phyloP scores from a whole-genome alignment of 805 yeast genomes.

The Wilhelminamyces savonicus region DNA sequence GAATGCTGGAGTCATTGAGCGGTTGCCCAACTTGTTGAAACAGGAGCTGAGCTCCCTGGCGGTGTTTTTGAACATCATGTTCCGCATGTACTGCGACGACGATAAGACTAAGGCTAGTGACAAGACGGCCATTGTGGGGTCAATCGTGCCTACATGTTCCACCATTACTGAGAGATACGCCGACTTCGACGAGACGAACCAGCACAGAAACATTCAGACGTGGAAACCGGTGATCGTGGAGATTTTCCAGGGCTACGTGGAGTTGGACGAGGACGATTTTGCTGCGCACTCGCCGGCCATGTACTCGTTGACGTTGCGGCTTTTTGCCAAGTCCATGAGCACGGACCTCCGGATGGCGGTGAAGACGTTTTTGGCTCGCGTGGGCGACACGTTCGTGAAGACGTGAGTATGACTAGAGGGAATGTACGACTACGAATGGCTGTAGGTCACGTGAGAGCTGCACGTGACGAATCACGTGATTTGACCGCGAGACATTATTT shows the following conservation, averaged over 20 bases:
- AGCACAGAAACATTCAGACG: slow-evolving; percentile 69
- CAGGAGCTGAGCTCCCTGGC: slow-evolving; percentile 92
- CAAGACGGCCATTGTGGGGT: slow-evolving; percentile 46
- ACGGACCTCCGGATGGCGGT: slow-evolving; percentile 57
- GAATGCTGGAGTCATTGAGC: slow-evolving; percentile 88
- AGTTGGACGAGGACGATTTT: slow-evolving; percentile 72
- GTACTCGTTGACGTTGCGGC: slow-evolving; percentile 51
- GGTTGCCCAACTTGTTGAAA: slow-evolving; percentile 82
- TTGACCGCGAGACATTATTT: not conserved
- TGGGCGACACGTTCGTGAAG: slow-evolving; percentile 36
- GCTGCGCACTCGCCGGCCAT: slow-evolving; percentile 48
- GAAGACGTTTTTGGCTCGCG: slow-evolving; percentile 49
- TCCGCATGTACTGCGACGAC: slow-evolving; percentile 69
- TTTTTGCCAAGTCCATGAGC: slow-evolving; percentile 57
- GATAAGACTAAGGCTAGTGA: slow-evolving; percentile 42
- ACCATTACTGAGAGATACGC: slow-evolving; percentile 66
- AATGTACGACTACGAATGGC: not conserved
- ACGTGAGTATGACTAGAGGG: not conserved
- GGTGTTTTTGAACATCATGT: slow-evolving; percentile 73
- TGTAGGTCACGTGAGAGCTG: too few relatives aligned
- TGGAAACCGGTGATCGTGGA: slow-evolving; percentile 93
- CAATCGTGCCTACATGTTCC: slow-evolving; percentile 60
- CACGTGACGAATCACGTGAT: too few relatives aligned
- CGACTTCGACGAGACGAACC: slow-evolving; percentile 70
- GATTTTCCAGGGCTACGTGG: slow-evolving; percentile 74